These are phyloP conservation scores for Gryganskiella cystojenkinii DNA, from an alignment of 192 early-diverging fungal genomes.

Conservation along the genomic window DNA sequence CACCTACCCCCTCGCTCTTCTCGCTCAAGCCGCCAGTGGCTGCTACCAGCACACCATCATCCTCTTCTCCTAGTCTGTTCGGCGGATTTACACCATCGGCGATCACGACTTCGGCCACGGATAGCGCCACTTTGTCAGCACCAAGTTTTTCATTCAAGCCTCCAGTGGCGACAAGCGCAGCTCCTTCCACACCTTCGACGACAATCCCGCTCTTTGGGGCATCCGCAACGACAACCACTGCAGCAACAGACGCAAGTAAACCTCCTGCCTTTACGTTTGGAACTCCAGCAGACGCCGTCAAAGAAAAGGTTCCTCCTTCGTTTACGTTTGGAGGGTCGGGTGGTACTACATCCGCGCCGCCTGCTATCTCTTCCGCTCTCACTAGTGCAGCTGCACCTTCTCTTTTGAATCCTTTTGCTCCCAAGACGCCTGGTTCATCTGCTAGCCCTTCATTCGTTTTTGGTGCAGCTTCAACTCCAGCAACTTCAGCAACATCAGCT, in stretches of 20 bases:
- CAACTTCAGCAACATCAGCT: not conserved
- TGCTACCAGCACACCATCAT: not conserved
- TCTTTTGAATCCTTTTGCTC: slow-evolving; percentile 9
- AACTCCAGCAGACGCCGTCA: not conserved
- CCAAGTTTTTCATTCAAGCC: too few relatives aligned
- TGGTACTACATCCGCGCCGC: not conserved
- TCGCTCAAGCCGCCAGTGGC: not conserved
- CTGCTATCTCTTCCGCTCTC: not conserved
- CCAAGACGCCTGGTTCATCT: slow-evolving; percentile 3
- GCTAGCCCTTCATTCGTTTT: not conserved
- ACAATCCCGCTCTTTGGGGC: not conserved
- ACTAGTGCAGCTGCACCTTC: not conserved
- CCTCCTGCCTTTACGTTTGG: slow-evolving; percentile 18
- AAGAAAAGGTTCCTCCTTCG: not conserved
- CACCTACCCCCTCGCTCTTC: too few relatives aligned
- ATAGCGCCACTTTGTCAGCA: too few relatives aligned
- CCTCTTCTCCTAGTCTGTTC: not conserved
- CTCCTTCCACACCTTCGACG: not conserved
- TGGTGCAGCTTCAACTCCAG: slow-evolving; percentile 4
- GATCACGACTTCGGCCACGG: too few relatives aligned
- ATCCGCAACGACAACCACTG: not conserved
- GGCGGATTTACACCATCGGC: not conserved
- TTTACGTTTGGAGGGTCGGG: slow-evolving; percentile 18
- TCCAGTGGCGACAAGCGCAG: not conserved
- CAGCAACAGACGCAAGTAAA: not conserved